Evolutionary conservation across 768 basidiomycete genomes (phyloP).

Genomic region (Pisolithus orientalis): DNA sequence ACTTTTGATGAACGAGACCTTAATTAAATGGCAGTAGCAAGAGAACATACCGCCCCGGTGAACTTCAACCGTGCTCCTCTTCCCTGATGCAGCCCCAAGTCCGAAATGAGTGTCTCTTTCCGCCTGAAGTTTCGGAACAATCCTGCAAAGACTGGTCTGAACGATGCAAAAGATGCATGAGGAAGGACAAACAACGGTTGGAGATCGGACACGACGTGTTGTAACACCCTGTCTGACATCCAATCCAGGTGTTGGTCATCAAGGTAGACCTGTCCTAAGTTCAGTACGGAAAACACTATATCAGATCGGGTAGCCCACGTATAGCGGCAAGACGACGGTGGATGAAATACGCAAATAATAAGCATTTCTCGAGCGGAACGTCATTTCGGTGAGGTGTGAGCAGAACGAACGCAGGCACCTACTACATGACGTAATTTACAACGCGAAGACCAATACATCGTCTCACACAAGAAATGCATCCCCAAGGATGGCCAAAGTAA

Average conservation of each 20-base stretch:
- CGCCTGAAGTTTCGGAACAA: constrained; percentile 57
- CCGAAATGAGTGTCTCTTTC: constrained; percentile 46
- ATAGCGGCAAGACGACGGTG: constrained; percentile 68
- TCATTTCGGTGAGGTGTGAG: constrained; percentile 34
- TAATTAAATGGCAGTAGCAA: not conserved
- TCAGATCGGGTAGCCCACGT: constrained; percentile 38
- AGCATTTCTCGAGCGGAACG: constrained; percentile 66
- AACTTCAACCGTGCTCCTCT: constrained; percentile 73
- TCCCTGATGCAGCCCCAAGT: constrained; percentile 34
- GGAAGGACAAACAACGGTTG: constrained; percentile 51
- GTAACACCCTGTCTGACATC: constrained; percentile 83
- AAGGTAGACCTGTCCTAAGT: constrained; percentile 58
- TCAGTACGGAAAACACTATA: constrained; percentile 5
- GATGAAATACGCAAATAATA: constrained; percentile 81
- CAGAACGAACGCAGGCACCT: too few relatives aligned
- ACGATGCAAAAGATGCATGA: not conserved
- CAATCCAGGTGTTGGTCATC: constrained; percentile 84
- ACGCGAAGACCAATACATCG: not conserved
- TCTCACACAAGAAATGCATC: not conserved
- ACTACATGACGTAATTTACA: not conserved
- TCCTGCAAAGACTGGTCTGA: constrained; percentile 33
- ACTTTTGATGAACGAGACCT: too few relatives aligned
- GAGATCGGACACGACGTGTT: constrained; percentile 75
- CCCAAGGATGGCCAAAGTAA: not conserved
- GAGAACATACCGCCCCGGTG: constrained; percentile 65